A percentile compares a stretch with the other conserved stretches of the same genome.
Conservation (phyloP, 306 rosid genomes). For the Lablab purpureus region DNA sequence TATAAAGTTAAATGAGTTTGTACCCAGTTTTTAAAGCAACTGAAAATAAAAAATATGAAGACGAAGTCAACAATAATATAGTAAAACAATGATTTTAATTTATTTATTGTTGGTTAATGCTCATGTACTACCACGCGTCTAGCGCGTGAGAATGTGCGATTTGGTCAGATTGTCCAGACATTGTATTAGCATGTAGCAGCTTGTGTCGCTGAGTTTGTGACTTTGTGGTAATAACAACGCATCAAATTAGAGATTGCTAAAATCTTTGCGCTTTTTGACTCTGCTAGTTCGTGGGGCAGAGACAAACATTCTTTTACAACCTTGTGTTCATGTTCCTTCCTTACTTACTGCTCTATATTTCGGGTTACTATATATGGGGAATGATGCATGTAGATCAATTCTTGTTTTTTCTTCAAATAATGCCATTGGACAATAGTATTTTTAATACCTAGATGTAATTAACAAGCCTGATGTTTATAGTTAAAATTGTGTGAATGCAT, state of each 20-base stretch:
- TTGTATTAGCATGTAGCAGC: constrained; percentile 28
- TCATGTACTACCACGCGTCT: constrained; percentile 28
- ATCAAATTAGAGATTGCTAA: constrained; percentile 39
- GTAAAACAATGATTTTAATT: neutral
- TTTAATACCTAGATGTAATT: too few species aligned
- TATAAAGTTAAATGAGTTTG: neutral
- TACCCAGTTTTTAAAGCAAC: too few species aligned
- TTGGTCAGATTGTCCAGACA: constrained; percentile 48
- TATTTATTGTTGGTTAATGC: neutral
- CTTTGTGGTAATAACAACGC: constrained; percentile 17
- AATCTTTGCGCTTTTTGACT: constrained; percentile 46
- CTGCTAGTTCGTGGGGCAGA: constrained; percentile 26
- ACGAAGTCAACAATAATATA: neutral
- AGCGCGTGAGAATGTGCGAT: constrained; percentile 49
- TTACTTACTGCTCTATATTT: neutral
- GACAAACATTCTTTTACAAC: constrained; percentile 43
- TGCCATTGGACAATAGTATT: neutral
- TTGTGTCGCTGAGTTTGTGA: constrained; percentile 44
- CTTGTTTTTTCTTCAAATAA: neutral
- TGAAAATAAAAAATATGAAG: neutral
- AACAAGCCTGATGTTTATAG: too few species aligned
- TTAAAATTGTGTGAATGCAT: too few species aligned
- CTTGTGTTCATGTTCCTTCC: constrained; percentile 7
- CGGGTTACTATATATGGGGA: neutral
- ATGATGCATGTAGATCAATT: neutral